Evolutionary conservation across 2,329 filamentous ascomycete species (phyloP), one percentile per base, ranked within the genome.

Genomic region (Knufia petricola): DNA sequence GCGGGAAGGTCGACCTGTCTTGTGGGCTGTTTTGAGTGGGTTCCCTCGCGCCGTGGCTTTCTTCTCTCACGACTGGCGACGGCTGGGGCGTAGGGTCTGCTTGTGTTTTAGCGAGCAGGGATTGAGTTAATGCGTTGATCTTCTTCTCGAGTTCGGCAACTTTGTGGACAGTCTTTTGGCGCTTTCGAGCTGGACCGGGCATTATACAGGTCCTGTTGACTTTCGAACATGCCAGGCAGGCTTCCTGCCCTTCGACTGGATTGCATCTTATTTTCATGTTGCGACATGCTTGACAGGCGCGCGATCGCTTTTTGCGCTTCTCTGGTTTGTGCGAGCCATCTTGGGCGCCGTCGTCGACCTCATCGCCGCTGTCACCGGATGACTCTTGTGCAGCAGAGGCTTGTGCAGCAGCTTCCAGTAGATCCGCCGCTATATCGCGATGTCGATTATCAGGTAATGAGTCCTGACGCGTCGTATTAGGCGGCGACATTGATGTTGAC

Each of bases 121-220:
- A 87, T 3, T 87, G 85, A 4, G 86, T 94, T 62, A 95, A 64
- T 8, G 84, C 85, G 69, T 94, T 87, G 55, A 95, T 89, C 70
- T 94, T 94, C 72, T 84, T 87, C 71, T 95, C 88, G 43, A 95
- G 73, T 70, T 95, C 88, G 9, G 87, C 84, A 13, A 95, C 88
- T 46, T 80, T 89, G 63, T 94, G 88, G 46, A 86, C 87, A 71
- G 94, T 94, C 72, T 89, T 94, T 70, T 90, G 85, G 37, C 88
- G 76, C 68, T 94, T 94, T 31, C 87, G 67, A 6, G 73, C 78
- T 1, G 79, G 86, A 55, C 81, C 78, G 0, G 87, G 94, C 55
- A 88, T 82, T 34, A 89, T 69, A 61, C 87, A 94, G 53, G 73
- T 72, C 21, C 87, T 74, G n/a, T 81, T 79, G 2, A 87, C 85